Evolutionary conservation across 441 rosid genomes (phyloP), one percentile per base, ranked within the genome.

Genomic region (Croton setiger): DNA sequence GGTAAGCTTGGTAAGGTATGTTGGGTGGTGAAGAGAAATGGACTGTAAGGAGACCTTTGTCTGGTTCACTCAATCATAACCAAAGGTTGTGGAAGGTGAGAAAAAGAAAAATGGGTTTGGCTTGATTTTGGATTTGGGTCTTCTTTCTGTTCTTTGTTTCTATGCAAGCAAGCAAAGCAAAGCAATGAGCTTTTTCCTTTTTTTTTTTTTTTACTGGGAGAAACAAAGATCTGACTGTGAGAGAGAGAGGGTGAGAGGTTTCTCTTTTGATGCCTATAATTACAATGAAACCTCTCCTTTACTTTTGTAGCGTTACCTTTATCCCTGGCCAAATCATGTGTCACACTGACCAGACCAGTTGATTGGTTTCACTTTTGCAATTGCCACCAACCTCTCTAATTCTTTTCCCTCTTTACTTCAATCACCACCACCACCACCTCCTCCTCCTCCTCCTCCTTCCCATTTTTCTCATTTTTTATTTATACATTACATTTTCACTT

Each of bases 281-380:
- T 82, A 81, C 81, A 74, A 64, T 63, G 62, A 73, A 58, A 69
- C 67, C 75, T 73, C 62, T 35, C 75, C 76, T 63, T 10, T 54
- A 55, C 36, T 27, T 67, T 56, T 73, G 70, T 63, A 60, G 84
- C 70, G 74, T 67, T 17, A 4, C 80, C 79, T 71, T 78, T 81
- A 74, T 67, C 79, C 68, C 75, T 74, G 81, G 74, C 75, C 80
- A 81, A 83, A 83, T 83, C 83, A 84, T 82, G 83, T 82, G 93
- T 82, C 82, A 79, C 82, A 74, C 56, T 67, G 33, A 66, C 80
- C 71, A 70, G 51, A 10, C 11, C 23, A 61, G 67, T 68, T 74
- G 52, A 55, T 68, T 79, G 55, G 66, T 69, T 78, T 63, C 49
- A 37, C 80, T 73, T 81, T 71, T 65, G 63, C 68, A 36, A 66